Evolutionary conservation across 331 rosid genomes (phyloP).

Genomic region (Erythrophleum ivorense): DNA sequence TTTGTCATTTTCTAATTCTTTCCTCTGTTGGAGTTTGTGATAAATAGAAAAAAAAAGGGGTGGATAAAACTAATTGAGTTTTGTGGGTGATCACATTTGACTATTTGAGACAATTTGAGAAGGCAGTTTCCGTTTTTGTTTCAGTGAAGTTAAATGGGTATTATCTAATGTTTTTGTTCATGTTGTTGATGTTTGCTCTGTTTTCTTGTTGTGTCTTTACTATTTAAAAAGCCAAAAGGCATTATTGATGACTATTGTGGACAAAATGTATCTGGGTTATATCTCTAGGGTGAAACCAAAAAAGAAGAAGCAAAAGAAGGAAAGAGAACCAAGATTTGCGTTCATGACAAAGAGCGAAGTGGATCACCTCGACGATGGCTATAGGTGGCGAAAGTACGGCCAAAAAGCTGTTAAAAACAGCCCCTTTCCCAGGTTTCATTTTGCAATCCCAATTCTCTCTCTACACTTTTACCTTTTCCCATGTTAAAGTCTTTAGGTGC

Average conservation of each 20-base stretch:
- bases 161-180: background rate
- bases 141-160: background rate
- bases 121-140: too few species aligned
- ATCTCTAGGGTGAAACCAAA: constrained; percentile 61
- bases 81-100: background rate
- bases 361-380: constrained; percentile 87
- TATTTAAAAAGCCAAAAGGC: background rate
- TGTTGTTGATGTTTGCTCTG: constrained; percentile 11
- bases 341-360: constrained; percentile 86
- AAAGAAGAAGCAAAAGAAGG: constrained; percentile 78
- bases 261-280: background rate
- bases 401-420: constrained; percentile 91
- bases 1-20: background rate
- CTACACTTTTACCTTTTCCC: background rate
- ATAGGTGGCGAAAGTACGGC: constrained; percentile 92
- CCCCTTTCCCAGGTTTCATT: constrained; percentile 83
- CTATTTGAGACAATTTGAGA: background rate
- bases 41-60: background rate
- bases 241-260: background rate
- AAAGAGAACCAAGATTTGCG: constrained; percentile 77
- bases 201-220: background rate
- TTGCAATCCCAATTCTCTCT: background rate
- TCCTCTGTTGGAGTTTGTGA: background rate
- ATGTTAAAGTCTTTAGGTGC: background rate
- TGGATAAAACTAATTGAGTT: background rate